A percentile compares a stretch with the other conserved stretches of the same genome.
phyloP scores from a whole-genome alignment of 148 eudicot genomes.

The Arctostaphylos glauca region DNA sequence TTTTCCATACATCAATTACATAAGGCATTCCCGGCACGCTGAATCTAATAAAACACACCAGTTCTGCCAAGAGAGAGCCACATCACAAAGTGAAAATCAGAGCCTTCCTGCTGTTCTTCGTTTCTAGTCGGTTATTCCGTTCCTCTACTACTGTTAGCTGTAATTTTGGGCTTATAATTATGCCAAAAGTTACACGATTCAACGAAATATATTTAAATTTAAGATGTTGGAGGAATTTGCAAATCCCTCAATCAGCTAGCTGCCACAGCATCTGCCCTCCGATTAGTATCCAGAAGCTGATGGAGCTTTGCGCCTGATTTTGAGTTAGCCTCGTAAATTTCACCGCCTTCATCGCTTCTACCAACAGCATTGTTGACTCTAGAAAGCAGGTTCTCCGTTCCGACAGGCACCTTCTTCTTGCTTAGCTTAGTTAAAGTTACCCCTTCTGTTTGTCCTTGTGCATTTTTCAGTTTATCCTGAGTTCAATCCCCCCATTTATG shows the following conservation, averaged over 20 bases:
- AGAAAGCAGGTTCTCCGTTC: constrained; percentile 80
- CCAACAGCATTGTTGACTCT: constrained; percentile 58
- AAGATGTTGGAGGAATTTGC: constrained; percentile 2
- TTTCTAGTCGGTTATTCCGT: constrained; percentile 21
- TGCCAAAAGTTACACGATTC: constrained; percentile 54
- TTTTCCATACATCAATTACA: constrained; percentile 7
- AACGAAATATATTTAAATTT: constrained; percentile 18
- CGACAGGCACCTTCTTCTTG: constrained; percentile 32
- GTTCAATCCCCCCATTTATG: constrained; percentile 8
- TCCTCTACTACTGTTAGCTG: constrained; percentile 46
- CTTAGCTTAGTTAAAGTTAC: constrained; percentile 22
- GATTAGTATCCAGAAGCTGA: constrained; percentile 66
- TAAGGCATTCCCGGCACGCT: constrained; percentile 30
- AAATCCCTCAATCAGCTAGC: constrained; percentile 52
- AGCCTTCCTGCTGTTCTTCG: neutral
- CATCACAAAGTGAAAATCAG: constrained; percentile 24
- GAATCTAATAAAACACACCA: constrained; percentile 52
- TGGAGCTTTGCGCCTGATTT: constrained; percentile 77
- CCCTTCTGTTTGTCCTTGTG: constrained; percentile 32
- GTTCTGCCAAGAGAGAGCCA: constrained; percentile 45
- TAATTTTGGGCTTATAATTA: constrained; percentile 56
- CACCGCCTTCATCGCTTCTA: constrained; percentile 26
- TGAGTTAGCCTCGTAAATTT: constrained; percentile 34
- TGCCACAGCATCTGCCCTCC: constrained; percentile 74
- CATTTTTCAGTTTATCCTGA: constrained; percentile 60